Conservation (phyloP, 345 rosid genomes). For the Punica granatum region DNA sequence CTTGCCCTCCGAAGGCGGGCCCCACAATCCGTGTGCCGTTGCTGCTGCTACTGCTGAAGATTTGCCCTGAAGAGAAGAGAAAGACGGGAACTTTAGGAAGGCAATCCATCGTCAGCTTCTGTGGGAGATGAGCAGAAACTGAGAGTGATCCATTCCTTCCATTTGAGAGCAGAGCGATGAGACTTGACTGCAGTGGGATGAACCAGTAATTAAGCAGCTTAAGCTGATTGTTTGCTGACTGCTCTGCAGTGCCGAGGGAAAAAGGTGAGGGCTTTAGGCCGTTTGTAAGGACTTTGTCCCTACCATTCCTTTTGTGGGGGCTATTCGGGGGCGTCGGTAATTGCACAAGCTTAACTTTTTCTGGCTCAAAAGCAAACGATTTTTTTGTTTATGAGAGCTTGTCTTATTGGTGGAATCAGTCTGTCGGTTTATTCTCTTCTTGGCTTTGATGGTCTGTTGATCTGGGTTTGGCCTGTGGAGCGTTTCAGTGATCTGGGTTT, state of each 20-base stretch:
- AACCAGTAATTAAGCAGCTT: background rate
- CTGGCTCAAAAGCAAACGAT: background rate
- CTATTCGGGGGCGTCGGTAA: background rate
- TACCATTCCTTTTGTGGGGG: background rate
- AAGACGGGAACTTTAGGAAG: background rate
- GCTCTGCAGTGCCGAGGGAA: background rate
- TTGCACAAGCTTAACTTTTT: background rate
- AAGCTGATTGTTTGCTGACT: background rate
- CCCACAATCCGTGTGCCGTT: constrained; percentile 42
- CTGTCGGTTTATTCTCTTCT: background rate
- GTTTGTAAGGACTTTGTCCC: background rate
- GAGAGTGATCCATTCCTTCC: background rate
- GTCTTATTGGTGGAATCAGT: background rate
- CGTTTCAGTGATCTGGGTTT: background rate
- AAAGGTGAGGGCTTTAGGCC: background rate
- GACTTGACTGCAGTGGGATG: background rate
- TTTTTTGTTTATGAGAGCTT: background rate
- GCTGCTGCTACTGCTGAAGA: constrained; percentile 1
- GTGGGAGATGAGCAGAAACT: too few relatives aligned
- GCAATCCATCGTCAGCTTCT: background rate
- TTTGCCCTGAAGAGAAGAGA: background rate
- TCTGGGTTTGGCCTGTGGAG: background rate
- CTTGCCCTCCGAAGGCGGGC: constrained; percentile 18
- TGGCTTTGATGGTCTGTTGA: background rate
- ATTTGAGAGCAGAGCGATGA: background rate